Evolutionary conservation across 352 stramenopile species (phyloP).

Genomic region (Blastocystis sp.): DNA sequence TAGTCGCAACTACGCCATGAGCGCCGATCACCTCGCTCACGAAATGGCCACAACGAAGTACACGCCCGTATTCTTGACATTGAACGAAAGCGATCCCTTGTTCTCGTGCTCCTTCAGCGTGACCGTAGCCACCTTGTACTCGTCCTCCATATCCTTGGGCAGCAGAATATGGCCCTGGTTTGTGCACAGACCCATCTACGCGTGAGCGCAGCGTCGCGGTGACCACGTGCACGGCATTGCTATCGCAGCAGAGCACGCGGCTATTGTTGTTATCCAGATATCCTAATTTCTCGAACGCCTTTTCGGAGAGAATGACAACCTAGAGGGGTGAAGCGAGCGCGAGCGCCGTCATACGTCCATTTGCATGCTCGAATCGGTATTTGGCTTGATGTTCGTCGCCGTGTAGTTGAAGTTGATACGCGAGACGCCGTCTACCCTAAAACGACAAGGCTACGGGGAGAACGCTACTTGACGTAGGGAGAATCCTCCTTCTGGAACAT

Average conservation of each 20-base stretch:
- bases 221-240: not conserved
- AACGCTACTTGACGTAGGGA: not conserved
- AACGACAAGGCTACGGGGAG: not conserved
- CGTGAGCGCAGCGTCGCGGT: not conserved
- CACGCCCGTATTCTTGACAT: conserved; percentile 12
- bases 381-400: conserved; percentile 13
- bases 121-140: not conserved
- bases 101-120: conserved; percentile 36
- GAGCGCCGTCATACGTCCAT: conserved; percentile 28
- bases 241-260: conserved; percentile 37
- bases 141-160: not conserved
- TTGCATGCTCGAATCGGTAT: conserved; percentile 18
- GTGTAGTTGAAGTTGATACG: conserved; percentile 61
- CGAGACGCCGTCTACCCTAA: conserved; percentile 24
- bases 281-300: conserved; percentile 26
- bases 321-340: not conserved
- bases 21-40: not conserved
- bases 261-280: conserved; percentile 16
- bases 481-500: conserved; percentile 55
- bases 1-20: conserved; percentile 33
- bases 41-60: conserved; percentile 16
- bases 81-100: not conserved
- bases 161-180: conserved; percentile 35
- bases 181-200: conserved; percentile 2
- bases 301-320: conserved; percentile 54